Base-by-base conservation (phyloP, 441 rosid genomes). In the Hypseocharis bilobata region DNA sequence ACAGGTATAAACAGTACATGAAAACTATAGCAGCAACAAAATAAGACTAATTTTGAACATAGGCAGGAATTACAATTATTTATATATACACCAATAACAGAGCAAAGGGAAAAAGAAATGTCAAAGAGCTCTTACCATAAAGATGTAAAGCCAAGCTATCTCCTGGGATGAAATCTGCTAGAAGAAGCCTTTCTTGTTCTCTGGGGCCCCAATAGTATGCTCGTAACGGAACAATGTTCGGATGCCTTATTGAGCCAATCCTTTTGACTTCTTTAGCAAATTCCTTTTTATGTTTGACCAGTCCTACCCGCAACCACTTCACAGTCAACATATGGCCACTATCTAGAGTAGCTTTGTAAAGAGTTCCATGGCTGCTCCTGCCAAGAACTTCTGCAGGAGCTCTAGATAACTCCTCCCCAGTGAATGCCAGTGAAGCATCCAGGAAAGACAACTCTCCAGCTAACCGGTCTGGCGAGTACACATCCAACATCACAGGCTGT, bases 361-460 rank as follows among this genome's bases (percentile, higher is more conserved):
- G 74, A 66, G 97, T 93, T 70, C 97, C 97, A 76, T 87, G 96
- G 75, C 96, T 89, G 83, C 99, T 89, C 80, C 97, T 85, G 22
- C 99, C 97, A 47, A 93, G 90, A 80, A 93, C 96, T 82, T 93
- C 97, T 2, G 99, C 97, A 10, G 96, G 96, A 72, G 99, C 99
- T 66, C 89, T 84, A 64, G 95, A 87, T 72, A 91, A 76, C 74
- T 91, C 96, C 77, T 91, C 99, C 22, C 91, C 92, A 20, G 92
- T 91, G 74, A 93, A 88, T 68, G 78, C 76, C 51, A 89, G 69
- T 1, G 93, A 87, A 64, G 83, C 67, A 70, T 91, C 96, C 45
- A 91, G 80, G 70, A 85, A 88, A 77, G 81, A 85, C 51, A 93
- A 79, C 68, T 93, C 97, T 69, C 99, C 99, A 62, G 88, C 97